Evolutionary conservation across 2,329 filamentous ascomycete genomes (phyloP).

Genomic region (Penicillium sp.): DNA sequence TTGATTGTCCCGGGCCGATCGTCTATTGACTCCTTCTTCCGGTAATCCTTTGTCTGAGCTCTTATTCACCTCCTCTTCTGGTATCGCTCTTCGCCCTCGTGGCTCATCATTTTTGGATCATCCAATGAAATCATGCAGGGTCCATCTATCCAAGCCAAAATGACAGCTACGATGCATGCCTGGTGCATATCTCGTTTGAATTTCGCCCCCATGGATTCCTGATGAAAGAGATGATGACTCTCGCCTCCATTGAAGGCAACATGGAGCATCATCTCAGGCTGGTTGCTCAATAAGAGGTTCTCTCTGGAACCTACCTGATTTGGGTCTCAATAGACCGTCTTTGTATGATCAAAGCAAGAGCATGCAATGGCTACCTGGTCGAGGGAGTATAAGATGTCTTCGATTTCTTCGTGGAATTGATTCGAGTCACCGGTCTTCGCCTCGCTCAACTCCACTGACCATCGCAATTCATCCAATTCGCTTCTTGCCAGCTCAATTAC

Average conservation of each 20-base stretch:
- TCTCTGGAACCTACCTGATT: neutral
- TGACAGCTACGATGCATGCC: too few relatives aligned
- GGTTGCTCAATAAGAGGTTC: neutral
- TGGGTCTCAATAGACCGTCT: neutral
- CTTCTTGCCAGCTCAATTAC: conserved; percentile 10
- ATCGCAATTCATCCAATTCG: conserved; percentile 7
- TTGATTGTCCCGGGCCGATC: conserved; percentile 19
- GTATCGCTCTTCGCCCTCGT: too few relatives aligned
- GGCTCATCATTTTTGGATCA: too few relatives aligned
- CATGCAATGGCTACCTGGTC: too few relatives aligned
- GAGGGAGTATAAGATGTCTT: too few relatives aligned
- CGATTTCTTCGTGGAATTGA: neutral
- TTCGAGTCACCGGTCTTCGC: conserved; percentile 10
- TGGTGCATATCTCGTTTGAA: too few relatives aligned
- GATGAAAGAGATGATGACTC: neutral
- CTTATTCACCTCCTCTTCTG: too few relatives aligned
- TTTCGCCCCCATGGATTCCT: too few relatives aligned
- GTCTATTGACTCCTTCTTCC: conserved; percentile 9
- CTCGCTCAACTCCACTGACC: conserved; percentile 2
- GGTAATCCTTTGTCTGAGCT: neutral
- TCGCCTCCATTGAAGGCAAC: neutral
- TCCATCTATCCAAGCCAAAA: too few relatives aligned
- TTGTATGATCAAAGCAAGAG: too few relatives aligned
- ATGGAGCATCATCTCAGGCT: neutral
- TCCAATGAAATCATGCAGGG: too few relatives aligned